These are phyloP conservation scores for Penicillium frequentans DNA, from an alignment of 2,329 filamentous ascomycete species.

Conservation along the genomic window DNA sequence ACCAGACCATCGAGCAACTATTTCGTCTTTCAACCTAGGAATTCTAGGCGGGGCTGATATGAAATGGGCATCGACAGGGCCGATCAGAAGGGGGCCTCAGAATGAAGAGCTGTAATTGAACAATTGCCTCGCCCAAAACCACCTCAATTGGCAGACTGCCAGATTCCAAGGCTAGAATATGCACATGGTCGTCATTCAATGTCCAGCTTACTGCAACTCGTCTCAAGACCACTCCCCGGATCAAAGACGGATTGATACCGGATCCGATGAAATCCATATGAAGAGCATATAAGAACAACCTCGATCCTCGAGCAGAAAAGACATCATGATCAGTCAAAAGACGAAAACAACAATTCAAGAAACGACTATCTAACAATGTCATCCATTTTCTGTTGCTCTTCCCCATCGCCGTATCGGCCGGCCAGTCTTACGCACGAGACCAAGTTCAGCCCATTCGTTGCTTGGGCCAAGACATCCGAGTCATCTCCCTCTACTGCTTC, in stretches of 20 bases:
- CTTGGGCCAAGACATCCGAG: not conserved
- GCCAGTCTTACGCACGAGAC: not conserved
- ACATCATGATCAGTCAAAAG: not conserved
- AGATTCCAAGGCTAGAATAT: not conserved
- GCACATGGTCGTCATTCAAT: not conserved
- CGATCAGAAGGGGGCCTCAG: slow-evolving; percentile 5
- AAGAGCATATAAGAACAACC: not conserved
- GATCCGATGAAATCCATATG: not conserved
- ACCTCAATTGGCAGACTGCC: slow-evolving; percentile 1
- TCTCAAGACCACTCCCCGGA: not conserved
- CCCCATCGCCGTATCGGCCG: not conserved
- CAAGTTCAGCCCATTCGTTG: not conserved
- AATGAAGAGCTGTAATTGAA: slow-evolving; percentile 1
- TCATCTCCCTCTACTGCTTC: not conserved
- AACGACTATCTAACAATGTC: not conserved
- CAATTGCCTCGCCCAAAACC: not conserved
- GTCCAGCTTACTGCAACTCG: not conserved
- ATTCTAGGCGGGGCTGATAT: not conserved
- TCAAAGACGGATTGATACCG: not conserved
- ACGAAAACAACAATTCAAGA: not conserved
- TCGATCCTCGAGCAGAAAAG: not conserved
- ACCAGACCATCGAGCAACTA: not conserved
- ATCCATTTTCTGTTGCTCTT: not conserved
- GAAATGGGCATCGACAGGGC: not conserved
- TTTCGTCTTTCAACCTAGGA: not conserved